These are phyloP conservation scores for Tolypocladium capitatum DNA, from an alignment of 2,329 filamentous ascomycete genomes.

Conservation along the genomic window DNA sequence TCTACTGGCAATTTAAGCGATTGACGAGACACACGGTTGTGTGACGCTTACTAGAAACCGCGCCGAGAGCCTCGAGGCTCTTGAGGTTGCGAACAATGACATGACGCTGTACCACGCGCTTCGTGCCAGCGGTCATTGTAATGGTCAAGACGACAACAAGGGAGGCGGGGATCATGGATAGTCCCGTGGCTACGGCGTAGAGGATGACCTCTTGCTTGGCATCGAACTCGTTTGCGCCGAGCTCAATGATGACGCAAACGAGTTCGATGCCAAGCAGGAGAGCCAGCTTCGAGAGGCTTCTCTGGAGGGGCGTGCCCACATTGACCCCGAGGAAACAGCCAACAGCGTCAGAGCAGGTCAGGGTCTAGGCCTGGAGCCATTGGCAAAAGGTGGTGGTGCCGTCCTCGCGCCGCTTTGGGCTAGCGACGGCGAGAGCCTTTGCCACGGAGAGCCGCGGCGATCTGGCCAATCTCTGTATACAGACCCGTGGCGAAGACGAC, in stretches of 20 bases:
- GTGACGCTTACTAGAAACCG: constrained; percentile 28
- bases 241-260: constrained; percentile 30
- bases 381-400: constrained; percentile 17
- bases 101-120: constrained; percentile 37
- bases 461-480: constrained; percentile 48
- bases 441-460: constrained; percentile 34
- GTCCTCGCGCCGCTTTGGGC: constrained; percentile 31
- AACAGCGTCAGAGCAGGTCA: constrained; percentile 22
- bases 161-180: constrained; percentile 38
- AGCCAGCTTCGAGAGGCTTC: constrained; percentile 56
- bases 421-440: constrained; percentile 20
- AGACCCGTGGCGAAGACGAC: constrained; percentile 49
- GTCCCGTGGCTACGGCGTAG: constrained; percentile 30
- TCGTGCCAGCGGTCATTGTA: constrained; percentile 43
- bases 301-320: constrained; percentile 55
- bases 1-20: constrained; percentile 18
- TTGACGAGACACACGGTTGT: constrained; percentile 1
- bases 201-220: constrained; percentile 26
- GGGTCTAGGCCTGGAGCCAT: constrained; percentile 21
- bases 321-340: constrained; percentile 35
- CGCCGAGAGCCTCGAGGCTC: constrained; percentile 39
- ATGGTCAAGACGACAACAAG: constrained; percentile 42
- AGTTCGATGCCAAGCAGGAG: constrained; percentile 47
- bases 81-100: constrained; percentile 39
- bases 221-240: constrained; percentile 27